A percentile compares a stretch with the other conserved stretches of the same genome.
Conservation (phyloP, 176 grass and related monocot genomes). For the sorghum (Sorghum bicolor) region DNA sequence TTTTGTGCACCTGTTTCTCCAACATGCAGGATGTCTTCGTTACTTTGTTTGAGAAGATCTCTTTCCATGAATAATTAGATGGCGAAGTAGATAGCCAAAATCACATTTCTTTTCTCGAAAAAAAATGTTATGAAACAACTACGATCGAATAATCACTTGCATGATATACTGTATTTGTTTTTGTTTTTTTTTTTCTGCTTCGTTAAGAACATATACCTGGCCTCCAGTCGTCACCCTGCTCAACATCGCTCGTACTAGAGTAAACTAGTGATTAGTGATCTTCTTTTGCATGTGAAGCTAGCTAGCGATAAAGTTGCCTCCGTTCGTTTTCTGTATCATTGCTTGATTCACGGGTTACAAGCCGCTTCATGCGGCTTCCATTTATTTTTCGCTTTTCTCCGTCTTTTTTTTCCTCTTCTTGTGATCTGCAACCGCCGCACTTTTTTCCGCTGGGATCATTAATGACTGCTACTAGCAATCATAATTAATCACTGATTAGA, state of each 20-base stretch:
- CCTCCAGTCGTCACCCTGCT: not conserved
- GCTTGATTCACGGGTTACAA: slow-evolving; percentile 24
- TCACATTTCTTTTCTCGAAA: not conserved
- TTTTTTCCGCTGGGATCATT: not conserved
- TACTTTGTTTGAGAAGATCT: not conserved
- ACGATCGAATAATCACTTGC: not conserved
- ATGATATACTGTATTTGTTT: not conserved
- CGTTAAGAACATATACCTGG: not conserved
- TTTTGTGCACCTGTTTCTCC: not conserved
- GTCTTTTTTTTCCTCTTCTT: not conserved
- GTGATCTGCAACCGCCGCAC: slow-evolving; percentile 30
- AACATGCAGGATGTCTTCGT: not conserved
- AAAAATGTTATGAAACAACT: not conserved
- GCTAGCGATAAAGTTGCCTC: slow-evolving; percentile 15
- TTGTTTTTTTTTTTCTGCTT: not conserved
- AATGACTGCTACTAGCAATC: not conserved
- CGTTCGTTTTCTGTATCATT: not conserved
- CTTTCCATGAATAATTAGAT: not conserved
- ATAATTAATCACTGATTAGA: not conserved
- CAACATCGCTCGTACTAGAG: not conserved
- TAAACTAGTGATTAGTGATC: not conserved
- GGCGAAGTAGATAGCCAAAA: not conserved
- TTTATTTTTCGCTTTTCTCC: not conserved
- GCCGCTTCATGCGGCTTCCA: slow-evolving; percentile 3
- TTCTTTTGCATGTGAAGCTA: slow-evolving; percentile 17